These are phyloP conservation scores for Hibiscus tridactylites DNA, from an alignment of 345 rosid genomes.

Conservation along the genomic window DNA sequence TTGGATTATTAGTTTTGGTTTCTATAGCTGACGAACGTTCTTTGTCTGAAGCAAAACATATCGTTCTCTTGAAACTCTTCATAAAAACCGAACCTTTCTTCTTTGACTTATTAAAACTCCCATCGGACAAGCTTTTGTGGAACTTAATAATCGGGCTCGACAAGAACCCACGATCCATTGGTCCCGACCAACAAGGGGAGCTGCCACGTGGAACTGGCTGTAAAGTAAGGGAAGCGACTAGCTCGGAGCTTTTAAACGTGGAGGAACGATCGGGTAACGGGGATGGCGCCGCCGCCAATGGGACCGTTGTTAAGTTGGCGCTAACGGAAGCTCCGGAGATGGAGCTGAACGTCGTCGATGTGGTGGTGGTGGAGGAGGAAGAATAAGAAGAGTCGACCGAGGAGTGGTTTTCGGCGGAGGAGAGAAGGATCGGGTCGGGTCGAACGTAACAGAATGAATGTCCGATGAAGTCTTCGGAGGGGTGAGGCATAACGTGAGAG, in stretches of 20 bases:
- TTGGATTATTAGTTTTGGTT: constrained; percentile 10
- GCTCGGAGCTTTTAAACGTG: constrained; percentile 83
- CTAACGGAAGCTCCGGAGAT: constrained; percentile 95
- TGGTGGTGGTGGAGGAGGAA: background rate
- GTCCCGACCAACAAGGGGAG: constrained; percentile 32
- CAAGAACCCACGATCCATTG: constrained; percentile 18
- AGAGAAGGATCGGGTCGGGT: constrained; percentile 37
- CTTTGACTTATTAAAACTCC: constrained; percentile 29
- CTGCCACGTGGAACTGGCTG: constrained; percentile 66
- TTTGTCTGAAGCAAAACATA: constrained; percentile 31
- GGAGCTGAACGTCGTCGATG: constrained; percentile 50
- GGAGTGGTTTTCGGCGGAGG: constrained; percentile 46
- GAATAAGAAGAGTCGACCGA: constrained; percentile 19
- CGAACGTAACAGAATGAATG: constrained; percentile 82
- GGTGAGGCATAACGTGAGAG: background rate
- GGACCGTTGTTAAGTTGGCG: constrained; percentile 78
- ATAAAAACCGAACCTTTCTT: constrained; percentile 28
- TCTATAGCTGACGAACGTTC: constrained; percentile 21
- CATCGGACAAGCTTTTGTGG: constrained; percentile 45
- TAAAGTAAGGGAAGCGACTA: constrained; percentile 71
- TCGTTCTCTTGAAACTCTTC: constrained; percentile 32
- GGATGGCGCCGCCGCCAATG: constrained; percentile 38
- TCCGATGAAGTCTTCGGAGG: constrained; percentile 22
- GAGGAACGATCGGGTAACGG: constrained; percentile 47
- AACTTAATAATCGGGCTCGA: constrained; percentile 16